Evolutionary conservation across 208 protist species (phyloP).

Genomic region (Leishmania aethiopica): DNA sequence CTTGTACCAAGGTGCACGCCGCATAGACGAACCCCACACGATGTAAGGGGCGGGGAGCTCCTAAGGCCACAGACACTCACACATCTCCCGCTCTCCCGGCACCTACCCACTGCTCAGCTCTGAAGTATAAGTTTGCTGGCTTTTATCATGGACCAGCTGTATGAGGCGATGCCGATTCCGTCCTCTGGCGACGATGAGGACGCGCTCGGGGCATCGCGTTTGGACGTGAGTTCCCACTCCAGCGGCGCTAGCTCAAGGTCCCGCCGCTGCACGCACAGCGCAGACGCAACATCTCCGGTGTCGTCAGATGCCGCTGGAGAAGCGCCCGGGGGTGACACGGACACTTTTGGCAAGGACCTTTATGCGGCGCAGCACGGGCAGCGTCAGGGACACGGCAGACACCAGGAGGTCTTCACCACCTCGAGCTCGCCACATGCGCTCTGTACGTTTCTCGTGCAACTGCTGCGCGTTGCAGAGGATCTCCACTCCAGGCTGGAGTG

Average conservation of each 20-base stretch:
- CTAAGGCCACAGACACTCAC: background rate
- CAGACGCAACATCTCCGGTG: background rate
- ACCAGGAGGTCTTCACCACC: constrained; percentile 12
- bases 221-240: constrained; percentile 40
- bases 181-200: constrained; percentile 22
- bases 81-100: background rate
- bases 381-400: background rate
- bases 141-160: constrained; percentile 38
- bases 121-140: background rate
- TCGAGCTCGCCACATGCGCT: constrained; percentile 13
- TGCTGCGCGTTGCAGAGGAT: constrained; percentile 12
- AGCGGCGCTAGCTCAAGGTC: constrained; percentile 12
- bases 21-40: background rate
- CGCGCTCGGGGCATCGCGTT: background rate
- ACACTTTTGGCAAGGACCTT: background rate
- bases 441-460: constrained; percentile 3
- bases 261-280: background rate
- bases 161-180: constrained; percentile 35
- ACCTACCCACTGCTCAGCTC: no score
- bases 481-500: constrained; percentile 12
- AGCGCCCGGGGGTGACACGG: background rate
- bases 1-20: background rate
- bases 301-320: background rate
- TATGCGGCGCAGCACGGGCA: background rate
- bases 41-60: background rate